Conservation (phyloP, 2,329 filamentous ascomycete species). For the Grosmannia serpens region DNA sequence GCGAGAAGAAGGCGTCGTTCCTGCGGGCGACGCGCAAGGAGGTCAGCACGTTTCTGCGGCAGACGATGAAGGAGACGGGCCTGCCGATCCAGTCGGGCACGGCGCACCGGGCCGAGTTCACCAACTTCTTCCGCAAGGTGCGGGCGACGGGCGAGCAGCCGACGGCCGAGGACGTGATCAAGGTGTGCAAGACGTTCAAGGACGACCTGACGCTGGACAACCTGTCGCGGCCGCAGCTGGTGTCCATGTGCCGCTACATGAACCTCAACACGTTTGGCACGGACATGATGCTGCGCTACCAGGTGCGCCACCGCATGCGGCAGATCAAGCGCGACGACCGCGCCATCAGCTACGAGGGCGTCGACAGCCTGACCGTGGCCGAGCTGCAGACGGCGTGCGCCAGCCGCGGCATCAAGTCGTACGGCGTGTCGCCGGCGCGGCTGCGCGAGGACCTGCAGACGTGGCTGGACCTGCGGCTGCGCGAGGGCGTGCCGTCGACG, state of each 20-base stretch:
- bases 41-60: conserved; percentile 79
- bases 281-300: conserved; percentile 94
- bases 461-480: conserved; percentile 88
- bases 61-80: conserved; percentile 86
- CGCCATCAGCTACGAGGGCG: conserved; percentile 86
- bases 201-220: conserved; percentile 97
- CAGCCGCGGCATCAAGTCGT: conserved; percentile 82
- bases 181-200: conserved; percentile 98
- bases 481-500: conserved; percentile 91
- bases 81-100: conserved; percentile 74
- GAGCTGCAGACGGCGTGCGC: conserved; percentile 90
- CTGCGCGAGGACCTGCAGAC: conserved; percentile 83
- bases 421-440: conserved; percentile 79
- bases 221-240: conserved; percentile 84
- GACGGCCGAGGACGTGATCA: conserved; percentile 84
- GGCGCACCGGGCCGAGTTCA: conserved; percentile 85
- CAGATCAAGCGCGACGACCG: conserved; percentile 98
- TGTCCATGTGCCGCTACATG: conserved; percentile 98
- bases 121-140: conserved; percentile 95
- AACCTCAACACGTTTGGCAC: conserved; percentile 95
- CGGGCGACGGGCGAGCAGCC: conserved; percentile 83
- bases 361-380: conserved; percentile 83
- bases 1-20: conserved; percentile 74
- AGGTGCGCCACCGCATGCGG: conserved; percentile 93
- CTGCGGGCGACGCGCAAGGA: conserved; percentile 84